Conservation (phyloP, 257 asterid species). For the Cynanchum wilfordii region DNA sequence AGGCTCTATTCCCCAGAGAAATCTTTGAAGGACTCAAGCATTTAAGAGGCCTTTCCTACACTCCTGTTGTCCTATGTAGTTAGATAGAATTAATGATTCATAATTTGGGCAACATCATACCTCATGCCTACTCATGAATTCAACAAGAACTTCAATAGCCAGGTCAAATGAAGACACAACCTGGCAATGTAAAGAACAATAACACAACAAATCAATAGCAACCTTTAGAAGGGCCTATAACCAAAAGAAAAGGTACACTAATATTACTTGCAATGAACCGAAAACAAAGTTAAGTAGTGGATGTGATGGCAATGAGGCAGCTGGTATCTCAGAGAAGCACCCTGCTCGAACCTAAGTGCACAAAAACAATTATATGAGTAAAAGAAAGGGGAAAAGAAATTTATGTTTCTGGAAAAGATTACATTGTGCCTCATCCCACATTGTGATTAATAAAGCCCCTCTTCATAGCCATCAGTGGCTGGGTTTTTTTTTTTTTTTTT, state of each 20-base stretch:
- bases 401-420: neutral
- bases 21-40: neutral
- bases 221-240: constrained; percentile 12
- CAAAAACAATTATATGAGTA: constrained; percentile 22
- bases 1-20: neutral
- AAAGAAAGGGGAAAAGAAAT: neutral
- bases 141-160: constrained; percentile 78
- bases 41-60: neutral
- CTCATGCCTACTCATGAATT: constrained; percentile 78
- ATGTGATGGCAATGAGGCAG: constrained; percentile 54
- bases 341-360: constrained; percentile 83
- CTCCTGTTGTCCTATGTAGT: neutral
- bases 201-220: neutral
- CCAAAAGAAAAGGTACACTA: constrained; percentile 11
- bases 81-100: neutral
- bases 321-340: constrained; percentile 68
- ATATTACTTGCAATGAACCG: constrained; percentile 69
- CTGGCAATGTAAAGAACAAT: constrained; percentile 27
- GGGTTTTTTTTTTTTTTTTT: neutral
- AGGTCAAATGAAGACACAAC: constrained; percentile 67
- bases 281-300: constrained; percentile 71
- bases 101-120: constrained; percentile 33
- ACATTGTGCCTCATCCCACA: neutral
- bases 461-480: neutral
- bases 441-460: neutral